Evolutionary conservation across 2,329 filamentous ascomycete genomes (phyloP), one percentile per base, ranked within the genome.

Genomic region (Aspergillus arachidicola): DNA sequence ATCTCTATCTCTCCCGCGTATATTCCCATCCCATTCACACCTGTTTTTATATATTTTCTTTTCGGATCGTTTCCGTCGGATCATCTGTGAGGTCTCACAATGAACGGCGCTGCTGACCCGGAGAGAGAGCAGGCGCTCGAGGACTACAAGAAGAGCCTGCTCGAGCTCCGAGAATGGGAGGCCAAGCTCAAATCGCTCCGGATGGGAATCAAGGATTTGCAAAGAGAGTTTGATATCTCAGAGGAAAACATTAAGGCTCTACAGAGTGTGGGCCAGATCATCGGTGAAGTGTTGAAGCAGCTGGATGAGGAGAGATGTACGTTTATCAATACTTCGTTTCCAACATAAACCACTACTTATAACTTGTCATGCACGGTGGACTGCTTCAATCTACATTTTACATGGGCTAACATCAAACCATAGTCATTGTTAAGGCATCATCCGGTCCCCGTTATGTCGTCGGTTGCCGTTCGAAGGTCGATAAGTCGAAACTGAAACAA

Each of bases 211-310:
- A 99, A 98, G 84, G 93, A 91, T 64, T 82, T 98, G 60, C 93
- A 97, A 78, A 93, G 91, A 76, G 94, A 98, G 73, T 99, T 94
- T 75, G 94, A 99, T 79, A 89, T 94, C 71, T 98, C 95, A 59
- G 95, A 99, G 79, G 96, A 99, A 70, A 98, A 98, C 83, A 98
- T 99, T 85, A 99, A 99, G 85, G 95, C 95, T 70, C 84, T 99
- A 75, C 95, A 99, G 84, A 98, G 95, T 79, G 95, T 99, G 60
- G 95, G 95, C 57, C 95, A 99, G 83, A 99, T 99, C 80, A 98
- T 99, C 79, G 95, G 95, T 73, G 95, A 99, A 82, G 96, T 99
- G 65, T 83, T 99, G 76, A 99, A 99, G 85, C 96, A 99, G 84
- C 86, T 99, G 68, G 95, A 99, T 76, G 95, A 99, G 74, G 96